Conservation (phyloP, 2,329 filamentous ascomycete genomes). For the Pezicula neosporulosa region DNA sequence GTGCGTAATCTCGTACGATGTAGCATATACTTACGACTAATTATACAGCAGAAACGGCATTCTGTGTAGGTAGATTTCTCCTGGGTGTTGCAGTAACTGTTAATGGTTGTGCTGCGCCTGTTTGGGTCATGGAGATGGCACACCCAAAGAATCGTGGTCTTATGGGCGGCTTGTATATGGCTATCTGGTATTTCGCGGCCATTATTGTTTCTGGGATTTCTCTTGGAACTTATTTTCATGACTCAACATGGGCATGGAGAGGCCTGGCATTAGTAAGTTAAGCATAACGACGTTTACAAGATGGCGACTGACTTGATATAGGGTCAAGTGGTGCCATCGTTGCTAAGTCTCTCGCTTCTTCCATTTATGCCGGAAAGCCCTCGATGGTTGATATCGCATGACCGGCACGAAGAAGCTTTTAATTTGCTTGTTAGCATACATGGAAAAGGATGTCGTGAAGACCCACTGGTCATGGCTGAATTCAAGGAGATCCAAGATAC, state of each 20-base stretch:
- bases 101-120: not conserved
- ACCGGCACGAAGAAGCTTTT: conserved; percentile 54
- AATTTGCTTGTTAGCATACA: not conserved
- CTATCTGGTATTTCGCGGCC: not conserved
- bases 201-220: not conserved
- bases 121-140: not conserved
- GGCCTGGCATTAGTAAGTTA: not conserved
- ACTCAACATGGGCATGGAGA: not conserved
- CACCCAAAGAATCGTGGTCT: not conserved
- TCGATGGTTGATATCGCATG: conserved; percentile 56
- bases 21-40: not conserved
- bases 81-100: not conserved
- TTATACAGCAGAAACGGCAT: not conserved
- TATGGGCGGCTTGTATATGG: not conserved
- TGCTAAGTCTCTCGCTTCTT: not conserved
- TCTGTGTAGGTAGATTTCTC: not conserved
- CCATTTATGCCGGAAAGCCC: conserved; percentile 38
- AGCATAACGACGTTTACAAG: not conserved
- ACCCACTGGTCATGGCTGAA: not conserved
- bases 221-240: not conserved
- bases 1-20: not conserved
- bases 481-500: not conserved
- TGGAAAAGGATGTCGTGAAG: not conserved
- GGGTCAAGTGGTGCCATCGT: not conserved
- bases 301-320: not conserved